A percentile compares a stretch with the other conserved stretches of the same genome.
These are phyloP conservation scores for Diaporthe helianthi DNA, from an alignment of 2,329 filamentous ascomycete genomes.

Conservation along the genomic window DNA sequence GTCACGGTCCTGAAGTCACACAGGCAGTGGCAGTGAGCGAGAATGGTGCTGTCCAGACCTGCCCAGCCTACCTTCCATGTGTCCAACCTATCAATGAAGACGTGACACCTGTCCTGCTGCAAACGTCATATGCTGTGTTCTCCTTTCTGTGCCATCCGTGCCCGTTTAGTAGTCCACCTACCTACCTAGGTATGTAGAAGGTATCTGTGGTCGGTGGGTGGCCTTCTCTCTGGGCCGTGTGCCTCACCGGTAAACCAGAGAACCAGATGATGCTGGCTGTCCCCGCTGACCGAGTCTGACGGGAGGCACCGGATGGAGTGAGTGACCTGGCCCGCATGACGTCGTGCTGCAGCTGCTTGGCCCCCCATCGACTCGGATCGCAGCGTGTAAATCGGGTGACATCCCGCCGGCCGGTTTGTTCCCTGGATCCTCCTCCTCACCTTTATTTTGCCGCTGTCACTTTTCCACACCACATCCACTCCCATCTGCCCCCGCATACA, in stretches of 20 bases:
- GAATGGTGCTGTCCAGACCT: background rate
- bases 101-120: slow-evolving; percentile 34
- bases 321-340: slow-evolving; percentile 32
- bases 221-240: slow-evolving; percentile 9
- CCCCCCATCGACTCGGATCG: slow-evolving; percentile 21
- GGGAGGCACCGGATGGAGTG: slow-evolving; percentile 10
- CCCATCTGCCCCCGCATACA: slow-evolving; percentile 9
- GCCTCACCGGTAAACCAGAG: background rate
- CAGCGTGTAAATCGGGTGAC: slow-evolving; percentile 17
- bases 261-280: slow-evolving; percentile 18
- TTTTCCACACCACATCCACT: background rate
- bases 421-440: too few relatives aligned
- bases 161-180: too few relatives aligned
- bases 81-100: slow-evolving; percentile 25
- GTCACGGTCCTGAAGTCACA: slow-evolving; percentile 20
- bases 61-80: too few relatives aligned
- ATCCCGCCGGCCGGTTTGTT: slow-evolving; percentile 15
- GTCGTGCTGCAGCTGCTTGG: slow-evolving; percentile 32
- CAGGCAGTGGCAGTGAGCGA: background rate
- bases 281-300: slow-evolving; percentile 26
- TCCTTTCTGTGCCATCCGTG: background rate
- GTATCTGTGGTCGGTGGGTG: background rate
- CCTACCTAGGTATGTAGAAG: too few relatives aligned
- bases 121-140: slow-evolving; percentile 33
- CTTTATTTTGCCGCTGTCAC: background rate